Evolutionary conservation across 1,284 basidiomycete genomes (phyloP).

Genomic region (Acaromyces ingoldii): DNA sequence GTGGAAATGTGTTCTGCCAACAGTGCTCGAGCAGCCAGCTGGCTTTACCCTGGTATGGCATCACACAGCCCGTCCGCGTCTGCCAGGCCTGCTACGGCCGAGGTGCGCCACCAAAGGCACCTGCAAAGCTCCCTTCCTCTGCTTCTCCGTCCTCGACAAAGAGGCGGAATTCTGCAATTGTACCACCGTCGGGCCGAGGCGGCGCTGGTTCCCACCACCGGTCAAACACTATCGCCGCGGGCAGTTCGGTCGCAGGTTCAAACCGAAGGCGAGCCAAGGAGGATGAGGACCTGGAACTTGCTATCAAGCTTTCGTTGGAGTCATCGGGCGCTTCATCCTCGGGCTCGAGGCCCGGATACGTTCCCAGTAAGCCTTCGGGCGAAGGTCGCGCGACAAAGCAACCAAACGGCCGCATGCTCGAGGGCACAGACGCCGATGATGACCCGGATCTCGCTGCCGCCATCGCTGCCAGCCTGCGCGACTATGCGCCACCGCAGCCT

Average conservation of each 20-base stretch:
- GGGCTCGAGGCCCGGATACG: constrained; percentile 67
- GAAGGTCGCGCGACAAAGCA: constrained; percentile 55
- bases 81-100: constrained; percentile 71
- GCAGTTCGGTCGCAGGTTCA: constrained; percentile 10
- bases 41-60: constrained; percentile 87
- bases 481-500: constrained; percentile 53
- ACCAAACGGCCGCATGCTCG: constrained; percentile 37
- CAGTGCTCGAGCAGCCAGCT: constrained; percentile 81
- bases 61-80: constrained; percentile 85
- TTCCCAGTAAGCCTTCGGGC: constrained; percentile 62
- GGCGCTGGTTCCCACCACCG: constrained; percentile 40
- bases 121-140: constrained; percentile 21
- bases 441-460: constrained; percentile 89
- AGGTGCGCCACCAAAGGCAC: constrained; percentile 34
- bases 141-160: constrained; percentile 11
- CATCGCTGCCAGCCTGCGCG: constrained; percentile 87
- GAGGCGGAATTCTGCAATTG: constrained; percentile 16
- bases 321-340: constrained; percentile 18
- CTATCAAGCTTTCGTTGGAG: constrained; percentile 80
- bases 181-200: constrained; percentile 27
- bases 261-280: constrained; percentile 53
- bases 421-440: constrained; percentile 67
- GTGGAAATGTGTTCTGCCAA: constrained; percentile 93
- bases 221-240: constrained; percentile 38
- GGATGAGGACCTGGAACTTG: constrained; percentile 85